Conservation (phyloP, 148 eudicot species). For the Mesembryanthemum crystallinum region DNA sequence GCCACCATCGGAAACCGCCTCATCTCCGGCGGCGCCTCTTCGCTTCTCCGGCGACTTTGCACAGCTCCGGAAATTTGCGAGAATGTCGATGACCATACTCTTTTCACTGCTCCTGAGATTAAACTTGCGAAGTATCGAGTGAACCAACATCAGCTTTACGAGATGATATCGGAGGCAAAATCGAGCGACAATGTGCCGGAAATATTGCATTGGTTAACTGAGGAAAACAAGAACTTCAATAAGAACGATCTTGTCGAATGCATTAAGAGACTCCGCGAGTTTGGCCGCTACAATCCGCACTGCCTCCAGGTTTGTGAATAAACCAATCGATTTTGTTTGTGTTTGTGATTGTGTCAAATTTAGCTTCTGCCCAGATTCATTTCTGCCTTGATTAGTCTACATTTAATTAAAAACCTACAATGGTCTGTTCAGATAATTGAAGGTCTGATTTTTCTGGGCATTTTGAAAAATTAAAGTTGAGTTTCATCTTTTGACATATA, state of each 20-base stretch:
- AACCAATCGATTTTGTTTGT: too few relatives aligned
- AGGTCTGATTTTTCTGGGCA: too few relatives aligned
- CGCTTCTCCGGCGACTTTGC: conserved; percentile 26
- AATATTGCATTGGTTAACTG: conserved; percentile 27
- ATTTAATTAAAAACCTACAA: too few relatives aligned
- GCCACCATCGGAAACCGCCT: conserved; percentile 7
- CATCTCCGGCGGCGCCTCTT: conserved; percentile 9
- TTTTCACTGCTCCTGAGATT: too few relatives aligned
- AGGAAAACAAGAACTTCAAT: background rate
- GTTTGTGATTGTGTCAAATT: too few relatives aligned
- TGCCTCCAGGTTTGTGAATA: conserved; percentile 69
- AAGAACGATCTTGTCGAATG: conserved; percentile 6
- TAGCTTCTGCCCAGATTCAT: too few relatives aligned
- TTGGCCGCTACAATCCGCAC: conserved; percentile 25
- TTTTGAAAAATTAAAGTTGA: too few relatives aligned
- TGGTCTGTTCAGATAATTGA: too few relatives aligned
- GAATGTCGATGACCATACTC: conserved; percentile 6
- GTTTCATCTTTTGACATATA: too few relatives aligned
- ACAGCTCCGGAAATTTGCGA: conserved; percentile 17
- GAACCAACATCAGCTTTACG: too few relatives aligned
- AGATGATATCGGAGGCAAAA: conserved; percentile 28
- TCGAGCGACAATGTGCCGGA: conserved; percentile 35
- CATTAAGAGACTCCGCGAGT: conserved; percentile 46
- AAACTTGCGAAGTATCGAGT: too few relatives aligned
- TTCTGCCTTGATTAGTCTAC: too few relatives aligned